A percentile compares a stretch with the other conserved stretches of the same genome.
These are phyloP conservation scores for Solanum chaucha DNA, from an alignment of 257 asterid genomes.

Conservation along the genomic window DNA sequence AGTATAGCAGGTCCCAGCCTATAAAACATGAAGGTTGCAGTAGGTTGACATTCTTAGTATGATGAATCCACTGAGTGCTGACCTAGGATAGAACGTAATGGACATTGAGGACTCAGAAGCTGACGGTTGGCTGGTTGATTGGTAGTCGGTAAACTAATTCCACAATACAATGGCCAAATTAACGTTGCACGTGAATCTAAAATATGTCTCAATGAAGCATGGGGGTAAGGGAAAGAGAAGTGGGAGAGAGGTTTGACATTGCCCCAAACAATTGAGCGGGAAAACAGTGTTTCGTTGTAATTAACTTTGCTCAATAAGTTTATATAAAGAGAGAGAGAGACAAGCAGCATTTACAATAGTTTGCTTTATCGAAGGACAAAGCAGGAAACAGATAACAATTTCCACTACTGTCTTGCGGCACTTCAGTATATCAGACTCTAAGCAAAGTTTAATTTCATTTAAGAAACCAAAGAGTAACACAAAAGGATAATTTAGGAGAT, in stretches of 20 bases:
- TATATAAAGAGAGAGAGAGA: neutral
- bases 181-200: neutral
- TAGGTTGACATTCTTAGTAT: neutral
- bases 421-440: neutral
- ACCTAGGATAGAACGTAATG: neutral
- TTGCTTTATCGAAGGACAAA: neutral
- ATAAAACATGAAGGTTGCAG: neutral
- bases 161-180: neutral
- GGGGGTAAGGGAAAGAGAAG: neutral
- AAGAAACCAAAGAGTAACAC: neutral
- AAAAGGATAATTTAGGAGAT: neutral
- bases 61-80: neutral
- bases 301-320: neutral
- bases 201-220: neutral
- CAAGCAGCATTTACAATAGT: neutral
- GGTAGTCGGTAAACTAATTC: neutral
- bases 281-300: neutral
- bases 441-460: neutral
- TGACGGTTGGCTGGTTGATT: neutral
- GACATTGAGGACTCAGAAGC: neutral
- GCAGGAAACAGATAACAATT: neutral
- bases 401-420: neutral
- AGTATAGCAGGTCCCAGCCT: neutral
- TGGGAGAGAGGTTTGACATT: neutral
- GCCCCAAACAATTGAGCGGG: neutral